Evolutionary conservation across 106 monocot species (phyloP).

Genomic region (Gastrodia elata): DNA sequence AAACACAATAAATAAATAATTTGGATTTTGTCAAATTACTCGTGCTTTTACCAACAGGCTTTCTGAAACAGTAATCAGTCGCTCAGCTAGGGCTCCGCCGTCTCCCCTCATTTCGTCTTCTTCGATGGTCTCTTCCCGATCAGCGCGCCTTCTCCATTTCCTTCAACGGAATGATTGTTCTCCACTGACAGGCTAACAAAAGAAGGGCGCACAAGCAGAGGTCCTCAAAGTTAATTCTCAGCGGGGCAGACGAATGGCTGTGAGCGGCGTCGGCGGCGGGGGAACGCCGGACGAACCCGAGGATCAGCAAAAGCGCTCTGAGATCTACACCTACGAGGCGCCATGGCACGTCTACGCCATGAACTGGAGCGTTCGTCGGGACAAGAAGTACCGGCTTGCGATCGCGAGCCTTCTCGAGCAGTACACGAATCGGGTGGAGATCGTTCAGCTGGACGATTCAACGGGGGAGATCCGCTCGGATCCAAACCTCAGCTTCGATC

Average conservation of each 20-base stretch:
- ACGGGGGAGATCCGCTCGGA: slow-evolving; percentile 93
- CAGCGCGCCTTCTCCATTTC: too few species aligned
- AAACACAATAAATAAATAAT: too few species aligned
- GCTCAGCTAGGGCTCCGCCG: too few species aligned
- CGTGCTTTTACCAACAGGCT: too few species aligned
- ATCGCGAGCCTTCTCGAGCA: slow-evolving; percentile 87
- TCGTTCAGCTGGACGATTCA: slow-evolving; percentile 94
- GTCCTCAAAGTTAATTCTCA: not conserved
- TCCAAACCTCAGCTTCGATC: slow-evolving; percentile 76
- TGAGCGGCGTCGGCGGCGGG: slow-evolving; percentile 18
- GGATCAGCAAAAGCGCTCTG: slow-evolving; percentile 87
- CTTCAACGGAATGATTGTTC: not conserved
- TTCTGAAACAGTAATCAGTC: too few species aligned
- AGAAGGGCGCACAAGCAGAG: not conserved
- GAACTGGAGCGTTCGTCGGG: slow-evolving; percentile 98
- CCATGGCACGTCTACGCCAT: slow-evolving; percentile 99
- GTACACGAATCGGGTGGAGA: slow-evolving; percentile 77
- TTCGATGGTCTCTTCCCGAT: not conserved
- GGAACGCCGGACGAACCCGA: slow-evolving; percentile 33
- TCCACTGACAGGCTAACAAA: not conserved
- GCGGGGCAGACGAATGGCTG: not conserved
- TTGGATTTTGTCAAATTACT: too few species aligned
- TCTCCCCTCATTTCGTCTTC: not conserved
- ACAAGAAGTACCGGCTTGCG: slow-evolving; percentile 94
- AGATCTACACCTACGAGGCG: slow-evolving; percentile 99